Base-by-base conservation (phyloP, 2,329 filamentous ascomycete species). In the Pseudovirgaria hyperparasitica region DNA sequence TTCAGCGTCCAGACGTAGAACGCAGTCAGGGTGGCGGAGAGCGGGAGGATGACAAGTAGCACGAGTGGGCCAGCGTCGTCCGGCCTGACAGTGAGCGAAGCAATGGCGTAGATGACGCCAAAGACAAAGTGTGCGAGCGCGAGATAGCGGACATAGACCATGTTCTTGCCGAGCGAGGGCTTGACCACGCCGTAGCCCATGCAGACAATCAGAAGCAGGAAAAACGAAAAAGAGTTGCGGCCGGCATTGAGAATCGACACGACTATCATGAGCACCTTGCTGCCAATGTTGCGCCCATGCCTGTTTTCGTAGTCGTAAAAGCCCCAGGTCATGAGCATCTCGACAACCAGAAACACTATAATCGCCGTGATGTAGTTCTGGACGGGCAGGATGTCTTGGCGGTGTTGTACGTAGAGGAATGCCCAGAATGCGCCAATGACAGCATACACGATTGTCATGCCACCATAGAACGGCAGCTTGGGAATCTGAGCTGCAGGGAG, bases 111-210 rank as follows among this genome's bases (percentile, higher is more conserved):
- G 20, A 94, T 77, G 34, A 96, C 71, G 13, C 87, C 90, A 43
- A 98, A 98, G 27, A 92, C 63, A 47, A 98, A 98, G 57, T 98
- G 90, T 3, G 78, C 82, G 35, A 86, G 77, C 10, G 90, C 90
- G 11, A 98, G 71, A 60, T 80, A 81, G 33, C 90, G 82, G 22
- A 94, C 86, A 44, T 82, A 87, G 39, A 87, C 73, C 90, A 98
- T 98, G 9, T 85, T 86, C 45, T 78, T 81, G 31, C 90, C 90
- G 4, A 98, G 69, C 2, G 79, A 84, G 3, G 78, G 81, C 59
- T 96, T 96, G 39, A 98, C 92, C 14, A 98, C 92, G 42, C 90
- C 90, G 45, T 98, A 98, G 17, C 90, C 90, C 90, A 98, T 98
- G 55, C 90, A 98, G 17, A 98, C 90, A 40, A 98, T 96, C 28